Percentiles rank a stretch among this genome's conserved stretches.
Conservation (phyloP, 108 stramenopile species). For the Nitzschia palea region DNA sequence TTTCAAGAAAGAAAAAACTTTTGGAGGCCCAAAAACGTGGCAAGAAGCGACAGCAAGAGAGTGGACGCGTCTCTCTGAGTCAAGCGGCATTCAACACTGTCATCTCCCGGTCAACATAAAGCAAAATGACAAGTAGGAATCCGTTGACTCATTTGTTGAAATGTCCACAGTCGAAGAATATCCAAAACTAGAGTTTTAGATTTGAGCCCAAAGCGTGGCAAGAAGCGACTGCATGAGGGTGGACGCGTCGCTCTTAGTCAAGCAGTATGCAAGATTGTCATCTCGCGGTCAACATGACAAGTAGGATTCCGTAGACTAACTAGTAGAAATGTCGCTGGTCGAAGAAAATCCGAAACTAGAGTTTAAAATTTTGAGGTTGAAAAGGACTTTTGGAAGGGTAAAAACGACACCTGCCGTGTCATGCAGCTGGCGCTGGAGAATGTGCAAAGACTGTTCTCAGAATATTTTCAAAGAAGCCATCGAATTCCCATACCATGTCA, state of each 20-base stretch:
- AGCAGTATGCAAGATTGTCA: no score
- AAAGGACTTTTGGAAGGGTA: not conserved
- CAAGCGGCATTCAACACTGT: conserved; percentile 97
- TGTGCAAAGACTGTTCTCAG: conserved; percentile 10
- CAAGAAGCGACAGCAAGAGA: conserved; percentile 94
- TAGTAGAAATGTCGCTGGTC: no score
- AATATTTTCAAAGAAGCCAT: conserved; percentile 25
- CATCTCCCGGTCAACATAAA: conserved; percentile 41
- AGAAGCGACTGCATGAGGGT: no score
- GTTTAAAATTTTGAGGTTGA: not conserved
- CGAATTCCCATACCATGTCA: conserved; percentile 12
- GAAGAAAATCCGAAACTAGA: no score
- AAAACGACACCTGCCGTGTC: not conserved
- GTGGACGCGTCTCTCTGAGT: conserved; percentile 90
- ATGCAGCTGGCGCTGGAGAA: conserved; percentile 18
- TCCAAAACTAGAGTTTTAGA: no score
- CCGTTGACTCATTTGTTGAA: no score
- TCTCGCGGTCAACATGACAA: no score
- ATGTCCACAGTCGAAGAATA: no score
- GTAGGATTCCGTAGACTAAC: no score
- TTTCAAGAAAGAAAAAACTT: conserved; percentile 96
- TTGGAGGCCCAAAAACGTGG: conserved; percentile 98
- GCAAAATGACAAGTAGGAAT: not conserved
- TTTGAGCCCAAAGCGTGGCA: no score
- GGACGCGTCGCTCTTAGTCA: no score